phyloP scores from a whole-genome alignment of 345 rosid species.

The Cochlearia excelsa region DNA sequence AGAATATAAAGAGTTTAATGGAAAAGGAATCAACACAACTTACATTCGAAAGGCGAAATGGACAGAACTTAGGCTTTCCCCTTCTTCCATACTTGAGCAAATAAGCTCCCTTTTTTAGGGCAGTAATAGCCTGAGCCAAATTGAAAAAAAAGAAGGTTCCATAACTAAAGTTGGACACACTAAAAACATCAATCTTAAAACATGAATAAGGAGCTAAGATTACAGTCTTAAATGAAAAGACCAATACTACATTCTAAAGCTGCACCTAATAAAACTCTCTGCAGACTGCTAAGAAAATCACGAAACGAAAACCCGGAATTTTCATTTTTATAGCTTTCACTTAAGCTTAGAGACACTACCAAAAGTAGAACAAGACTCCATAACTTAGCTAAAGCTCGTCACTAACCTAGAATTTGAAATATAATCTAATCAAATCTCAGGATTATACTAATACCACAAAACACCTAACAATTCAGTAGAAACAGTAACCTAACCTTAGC shows the following conservation, averaged over 20 bases:
- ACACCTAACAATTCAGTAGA: no score
- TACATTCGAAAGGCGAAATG: constrained; percentile 96
- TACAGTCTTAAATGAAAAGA: background rate
- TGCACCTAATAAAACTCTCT: constrained; percentile 1
- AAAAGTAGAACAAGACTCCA: background rate
- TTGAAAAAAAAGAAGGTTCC: constrained; percentile 19
- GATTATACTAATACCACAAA: no score
- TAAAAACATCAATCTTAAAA: constrained; percentile 6
- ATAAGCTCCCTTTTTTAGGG: constrained; percentile 89
- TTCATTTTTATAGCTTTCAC: background rate
- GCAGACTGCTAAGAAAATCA: constrained; percentile 8
- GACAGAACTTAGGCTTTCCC: constrained; percentile 98
- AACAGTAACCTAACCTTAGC: no score
- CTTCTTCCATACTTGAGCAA: constrained; percentile 97
- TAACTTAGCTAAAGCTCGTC: constrained; percentile 3
- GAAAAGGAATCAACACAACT: constrained; percentile 26
- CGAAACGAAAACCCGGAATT: background rate
- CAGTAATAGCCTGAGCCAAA: constrained; percentile 81
- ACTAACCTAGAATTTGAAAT: background rate
- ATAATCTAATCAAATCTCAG: no score
- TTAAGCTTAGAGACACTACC: constrained; percentile 3
- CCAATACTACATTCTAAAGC: constrained; percentile 1
- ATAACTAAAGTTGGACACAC: background rate
- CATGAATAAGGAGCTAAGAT: background rate
- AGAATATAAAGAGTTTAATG: no score